A percentile compares a stretch with the other conserved stretches of the same genome.
phyloP scores from a whole-genome alignment of 441 rosid genomes.

The Eutrema salsugineum region DNA sequence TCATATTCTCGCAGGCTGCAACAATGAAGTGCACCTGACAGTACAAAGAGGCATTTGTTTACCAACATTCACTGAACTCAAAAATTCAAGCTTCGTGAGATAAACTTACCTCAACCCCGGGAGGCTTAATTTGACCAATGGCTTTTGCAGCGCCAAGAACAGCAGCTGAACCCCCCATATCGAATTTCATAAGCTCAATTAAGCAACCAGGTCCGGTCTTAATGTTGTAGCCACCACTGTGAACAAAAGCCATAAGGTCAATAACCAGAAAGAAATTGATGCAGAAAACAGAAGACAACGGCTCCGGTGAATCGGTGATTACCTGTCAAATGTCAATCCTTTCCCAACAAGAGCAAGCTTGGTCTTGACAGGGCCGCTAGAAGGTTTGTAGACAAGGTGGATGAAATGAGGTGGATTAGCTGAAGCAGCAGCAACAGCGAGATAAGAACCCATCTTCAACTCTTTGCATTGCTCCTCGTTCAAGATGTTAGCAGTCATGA shows the following conservation, averaged over 20 bases:
- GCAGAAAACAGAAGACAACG: background rate
- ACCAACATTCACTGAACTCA: background rate
- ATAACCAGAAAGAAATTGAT: background rate
- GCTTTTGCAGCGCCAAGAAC: constrained; percentile 96
- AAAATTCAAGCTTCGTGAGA: background rate
- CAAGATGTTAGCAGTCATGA: constrained; percentile 77
- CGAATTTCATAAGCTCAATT: constrained; percentile 90
- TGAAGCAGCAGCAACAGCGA: constrained; percentile 94
- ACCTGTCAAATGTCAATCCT: constrained; percentile 97
- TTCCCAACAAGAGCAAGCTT: constrained; percentile 94
- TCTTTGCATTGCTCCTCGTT: constrained; percentile 71
- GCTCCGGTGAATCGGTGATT: background rate
- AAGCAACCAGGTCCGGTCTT: constrained; percentile 89
- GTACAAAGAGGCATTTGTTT: background rate
- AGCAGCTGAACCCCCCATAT: constrained; percentile 98
- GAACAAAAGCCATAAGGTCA: constrained; percentile 21
- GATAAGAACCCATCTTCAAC: constrained; percentile 93
- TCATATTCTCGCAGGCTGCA: constrained; percentile 99
- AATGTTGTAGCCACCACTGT: constrained; percentile 95
- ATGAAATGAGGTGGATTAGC: constrained; percentile 84
- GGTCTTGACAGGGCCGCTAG: constrained; percentile 67
- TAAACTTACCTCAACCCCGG: constrained; percentile 70
- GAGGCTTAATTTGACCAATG: constrained; percentile 87
- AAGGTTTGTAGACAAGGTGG: constrained; percentile 87
- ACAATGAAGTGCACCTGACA: constrained; percentile 87